phyloP scores from a whole-genome alignment of 257 asterid species.

The Verbena officinalis region DNA sequence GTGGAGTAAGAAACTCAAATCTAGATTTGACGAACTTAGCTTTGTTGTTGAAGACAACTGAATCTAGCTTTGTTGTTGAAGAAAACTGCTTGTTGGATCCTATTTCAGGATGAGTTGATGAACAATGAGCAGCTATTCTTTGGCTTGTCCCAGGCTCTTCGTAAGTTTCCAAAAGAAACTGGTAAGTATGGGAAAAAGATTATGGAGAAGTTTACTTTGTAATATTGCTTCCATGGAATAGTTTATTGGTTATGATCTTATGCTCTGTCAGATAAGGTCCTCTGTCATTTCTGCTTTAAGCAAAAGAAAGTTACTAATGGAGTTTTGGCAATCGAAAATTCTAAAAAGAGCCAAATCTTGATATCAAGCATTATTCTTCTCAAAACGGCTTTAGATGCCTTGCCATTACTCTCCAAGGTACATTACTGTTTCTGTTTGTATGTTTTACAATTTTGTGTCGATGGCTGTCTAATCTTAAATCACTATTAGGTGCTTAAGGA shows the following conservation, averaged over 20 bases:
- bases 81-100: slow-evolving; percentile 21
- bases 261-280: slow-evolving; percentile 81
- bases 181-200: slow-evolving; percentile 45
- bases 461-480: slow-evolving; percentile 33
- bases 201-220: slow-evolving; percentile 18
- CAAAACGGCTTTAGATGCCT: slow-evolving; percentile 91
- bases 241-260: slow-evolving; percentile 29
- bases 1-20: background rate
- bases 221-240: slow-evolving; percentile 14
- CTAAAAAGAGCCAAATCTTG: slow-evolving; percentile 80
- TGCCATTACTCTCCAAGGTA: slow-evolving; percentile 93
- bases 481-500: slow-evolving; percentile 82
- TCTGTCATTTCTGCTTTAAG: slow-evolving; percentile 98
- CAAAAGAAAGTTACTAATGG: slow-evolving; percentile 82
- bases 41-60: no score
- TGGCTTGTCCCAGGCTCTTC: slow-evolving; percentile 97
- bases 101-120: slow-evolving; percentile 90
- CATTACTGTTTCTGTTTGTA: slow-evolving; percentile 21
- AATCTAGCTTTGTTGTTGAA: slow-evolving; percentile 2
- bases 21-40: slow-evolving; percentile 10
- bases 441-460: slow-evolving; percentile 13
- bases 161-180: slow-evolving; percentile 95
- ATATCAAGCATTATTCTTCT: slow-evolving; percentile 92
- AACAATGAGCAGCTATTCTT: slow-evolving; percentile 93
- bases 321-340: slow-evolving; percentile 66